phyloP scores from a whole-genome alignment of 2,329 filamentous ascomycete genomes.

The Fusarium mexicanum region DNA sequence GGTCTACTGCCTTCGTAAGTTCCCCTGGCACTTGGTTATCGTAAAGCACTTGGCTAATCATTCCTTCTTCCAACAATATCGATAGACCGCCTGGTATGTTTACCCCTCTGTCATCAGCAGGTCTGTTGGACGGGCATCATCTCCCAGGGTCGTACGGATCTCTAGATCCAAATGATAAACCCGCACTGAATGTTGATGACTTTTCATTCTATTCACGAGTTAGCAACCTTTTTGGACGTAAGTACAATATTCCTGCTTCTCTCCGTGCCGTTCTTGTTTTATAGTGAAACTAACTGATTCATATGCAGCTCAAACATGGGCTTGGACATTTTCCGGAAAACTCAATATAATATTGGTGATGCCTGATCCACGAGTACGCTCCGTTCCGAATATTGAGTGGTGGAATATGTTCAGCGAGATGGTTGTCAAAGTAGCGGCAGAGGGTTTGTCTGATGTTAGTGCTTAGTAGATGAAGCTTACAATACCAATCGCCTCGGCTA shows the following conservation, averaged over 20 bases:
- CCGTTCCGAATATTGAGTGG: neutral
- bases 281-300: neutral
- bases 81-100: neutral
- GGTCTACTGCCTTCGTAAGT: neutral
- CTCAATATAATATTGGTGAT: neutral
- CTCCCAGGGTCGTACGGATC: neutral
- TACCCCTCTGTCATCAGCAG: constrained; percentile 1
- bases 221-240: neutral
- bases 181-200: neutral
- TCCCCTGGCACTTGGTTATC: rapidly evolving
- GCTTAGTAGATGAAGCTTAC: neutral
- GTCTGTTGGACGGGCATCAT: neutral
- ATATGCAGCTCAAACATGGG: constrained; percentile 1
- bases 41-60: neutral
- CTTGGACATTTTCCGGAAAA: neutral
- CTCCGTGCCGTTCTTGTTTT: too few relatives aligned
- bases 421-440: neutral
- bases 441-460: neutral
- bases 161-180: neutral
- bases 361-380: neutral
- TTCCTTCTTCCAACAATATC: neutral
- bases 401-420: neutral
- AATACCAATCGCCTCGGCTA: neutral
- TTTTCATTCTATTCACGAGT: constrained; percentile 7
- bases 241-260: neutral